Conservation (phyloP, 2,329 filamentous ascomycete genomes). For the Laburnicola sp. region DNA sequence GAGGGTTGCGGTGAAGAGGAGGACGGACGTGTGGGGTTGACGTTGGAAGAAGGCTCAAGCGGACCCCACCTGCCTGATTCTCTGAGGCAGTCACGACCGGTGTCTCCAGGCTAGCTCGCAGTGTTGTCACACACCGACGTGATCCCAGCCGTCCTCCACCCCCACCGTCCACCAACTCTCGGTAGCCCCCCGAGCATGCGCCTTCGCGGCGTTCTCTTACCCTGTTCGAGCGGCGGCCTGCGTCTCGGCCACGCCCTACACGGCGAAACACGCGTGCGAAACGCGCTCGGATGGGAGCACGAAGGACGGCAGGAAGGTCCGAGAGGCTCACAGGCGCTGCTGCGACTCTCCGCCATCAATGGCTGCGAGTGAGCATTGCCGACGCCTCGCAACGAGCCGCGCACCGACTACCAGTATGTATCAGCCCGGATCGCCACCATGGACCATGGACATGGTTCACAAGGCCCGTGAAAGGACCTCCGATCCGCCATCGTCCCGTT, state of each 20-base stretch:
- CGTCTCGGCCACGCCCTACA: background rate
- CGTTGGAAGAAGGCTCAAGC: constrained; percentile 7
- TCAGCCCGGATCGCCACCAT: too few relatives aligned
- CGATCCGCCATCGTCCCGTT: too few relatives aligned
- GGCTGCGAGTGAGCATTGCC: too few relatives aligned
- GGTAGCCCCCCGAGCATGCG: background rate
- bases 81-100: background rate
- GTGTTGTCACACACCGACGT: background rate
- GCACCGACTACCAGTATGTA: too few relatives aligned
- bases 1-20: background rate
- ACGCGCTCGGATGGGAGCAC: constrained; percentile 3
- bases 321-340: too few relatives aligned
- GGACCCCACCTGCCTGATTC: constrained; percentile 2
- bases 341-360: too few relatives aligned
- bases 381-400: too few relatives aligned
- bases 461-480: too few relatives aligned
- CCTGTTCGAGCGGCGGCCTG: background rate
- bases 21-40: background rate
- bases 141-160: background rate
- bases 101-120: background rate
- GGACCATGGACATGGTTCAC: too few relatives aligned
- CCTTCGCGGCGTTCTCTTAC: constrained; percentile 1
- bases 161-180: background rate
- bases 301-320: background rate
- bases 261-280: background rate